Percentiles rank a stretch among this genome's conserved stretches.
Conservation (phyloP, 1,284 basidiomycete genomes). For the Sanghuangporus sanghuang region DNA sequence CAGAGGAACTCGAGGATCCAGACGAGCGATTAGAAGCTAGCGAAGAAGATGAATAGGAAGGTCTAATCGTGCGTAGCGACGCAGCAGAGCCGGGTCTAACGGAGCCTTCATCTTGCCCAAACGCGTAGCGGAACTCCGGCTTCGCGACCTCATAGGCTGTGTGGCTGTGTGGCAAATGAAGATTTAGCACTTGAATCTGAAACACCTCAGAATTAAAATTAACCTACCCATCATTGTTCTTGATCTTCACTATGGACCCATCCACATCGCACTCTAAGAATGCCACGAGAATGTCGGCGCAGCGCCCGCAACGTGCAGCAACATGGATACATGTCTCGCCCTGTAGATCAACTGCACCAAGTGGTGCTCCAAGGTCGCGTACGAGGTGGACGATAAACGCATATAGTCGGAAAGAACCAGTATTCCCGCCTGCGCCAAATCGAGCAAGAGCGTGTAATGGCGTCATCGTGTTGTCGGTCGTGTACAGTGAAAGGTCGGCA, state of each 20-base stretch:
- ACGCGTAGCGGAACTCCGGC: constrained; percentile 54
- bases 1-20: constrained; percentile 32
- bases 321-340: constrained; percentile 93
- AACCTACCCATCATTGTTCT: constrained; percentile 59
- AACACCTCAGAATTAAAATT: constrained; percentile 23
- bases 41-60: constrained; percentile 30
- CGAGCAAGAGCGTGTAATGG: constrained; percentile 66
- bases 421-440: constrained; percentile 31
- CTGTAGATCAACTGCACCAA: constrained; percentile 68
- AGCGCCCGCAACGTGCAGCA: constrained; percentile 86
- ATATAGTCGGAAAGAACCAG: constrained; percentile 34
- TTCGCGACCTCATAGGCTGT: constrained; percentile 64
- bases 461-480: constrained; percentile 56
- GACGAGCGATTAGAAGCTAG: constrained; percentile 39
- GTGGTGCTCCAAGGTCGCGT: constrained; percentile 57
- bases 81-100: constrained; percentile 47
- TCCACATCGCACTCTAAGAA: constrained; percentile 59
- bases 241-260: constrained; percentile 48
- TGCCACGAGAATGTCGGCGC: constrained; percentile 52
- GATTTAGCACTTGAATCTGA: neutral
- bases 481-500: constrained; percentile 66
- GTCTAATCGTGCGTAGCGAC: constrained; percentile 53
- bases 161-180: constrained; percentile 34
- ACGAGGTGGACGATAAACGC: constrained; percentile 61
- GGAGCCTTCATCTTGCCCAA: constrained; percentile 43